A percentile compares a stretch with the other conserved stretches of the same genome.
phyloP scores from a whole-genome alignment of 352 stramenopile genomes.

The Globisporangium solare region DNA sequence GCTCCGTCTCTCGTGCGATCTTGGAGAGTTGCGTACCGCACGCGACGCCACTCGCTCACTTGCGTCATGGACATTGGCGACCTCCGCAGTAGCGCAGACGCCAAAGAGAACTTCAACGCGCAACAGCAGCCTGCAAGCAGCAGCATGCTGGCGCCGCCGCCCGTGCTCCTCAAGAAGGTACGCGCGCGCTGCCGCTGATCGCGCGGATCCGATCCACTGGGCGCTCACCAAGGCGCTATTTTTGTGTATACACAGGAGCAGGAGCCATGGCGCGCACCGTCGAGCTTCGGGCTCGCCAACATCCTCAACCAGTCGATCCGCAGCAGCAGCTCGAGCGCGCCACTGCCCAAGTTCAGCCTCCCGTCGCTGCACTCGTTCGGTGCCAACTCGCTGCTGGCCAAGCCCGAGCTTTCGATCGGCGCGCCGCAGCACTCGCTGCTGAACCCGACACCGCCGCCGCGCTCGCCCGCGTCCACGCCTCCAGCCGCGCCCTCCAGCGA shows the following conservation, averaged over 20 bases:
- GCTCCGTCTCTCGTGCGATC: neutral
- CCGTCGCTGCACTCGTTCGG: constrained; percentile 73
- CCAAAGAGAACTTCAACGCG: constrained; percentile 23
- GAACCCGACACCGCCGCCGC: neutral
- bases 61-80: constrained; percentile 18
- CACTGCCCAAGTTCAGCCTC: constrained; percentile 64
- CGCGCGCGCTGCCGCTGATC: constrained; percentile 5
- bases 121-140: constrained; percentile 1
- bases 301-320: constrained; percentile 57
- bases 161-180: constrained; percentile 11
- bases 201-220: constrained; percentile 1
- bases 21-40: neutral
- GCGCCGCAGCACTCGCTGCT: constrained; percentile 30
- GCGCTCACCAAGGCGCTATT: constrained; percentile 14
- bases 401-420: constrained; percentile 34
- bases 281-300: constrained; percentile 73
- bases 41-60: neutral
- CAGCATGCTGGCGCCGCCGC: constrained; percentile 9
- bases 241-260: constrained; percentile 38
- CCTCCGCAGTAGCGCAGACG: constrained; percentile 3
- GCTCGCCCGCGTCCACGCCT: neutral
- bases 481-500: neutral
- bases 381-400: constrained; percentile 47
- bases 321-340: constrained; percentile 4
- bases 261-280: constrained; percentile 65